phyloP scores from a whole-genome alignment of 352 stramenopile genomes.

The Phytophthora podocarpi region DNA sequence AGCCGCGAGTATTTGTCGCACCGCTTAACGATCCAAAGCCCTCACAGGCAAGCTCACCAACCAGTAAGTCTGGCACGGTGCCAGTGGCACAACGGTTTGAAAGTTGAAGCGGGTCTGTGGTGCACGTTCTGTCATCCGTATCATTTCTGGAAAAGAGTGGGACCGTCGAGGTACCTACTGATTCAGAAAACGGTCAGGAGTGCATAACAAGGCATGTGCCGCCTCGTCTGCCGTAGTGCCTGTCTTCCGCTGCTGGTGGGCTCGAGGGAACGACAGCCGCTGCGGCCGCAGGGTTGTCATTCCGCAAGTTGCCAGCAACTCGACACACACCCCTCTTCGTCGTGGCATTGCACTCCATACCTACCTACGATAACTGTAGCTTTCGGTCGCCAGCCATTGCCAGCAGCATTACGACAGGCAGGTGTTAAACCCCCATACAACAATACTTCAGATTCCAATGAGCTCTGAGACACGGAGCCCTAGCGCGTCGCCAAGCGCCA shows the following conservation, averaged over 20 bases:
- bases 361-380: no score
- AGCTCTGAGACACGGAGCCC: constrained; percentile 37
- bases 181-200: constrained; percentile 14
- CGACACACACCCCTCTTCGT: constrained; percentile 34
- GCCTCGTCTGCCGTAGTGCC: constrained; percentile 23
- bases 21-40: no score
- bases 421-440: constrained; percentile 10
- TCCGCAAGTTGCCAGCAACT: constrained; percentile 60
- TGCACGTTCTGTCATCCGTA: constrained; percentile 21
- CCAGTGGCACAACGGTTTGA: no score
- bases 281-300: constrained; percentile 47
- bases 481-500: constrained; percentile 32
- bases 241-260: constrained; percentile 19
- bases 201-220: constrained; percentile 6
- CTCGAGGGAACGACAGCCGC: constrained; percentile 50
- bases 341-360: constrained; percentile 31
- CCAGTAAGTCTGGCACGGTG: no score
- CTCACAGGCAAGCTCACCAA: no score
- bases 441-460: constrained; percentile 21
- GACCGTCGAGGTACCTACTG: constrained; percentile 21
- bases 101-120: background rate
- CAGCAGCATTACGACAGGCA: constrained; percentile 11
- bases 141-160: constrained; percentile 25
- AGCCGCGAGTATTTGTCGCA: no score
- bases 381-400: no score